These are phyloP conservation scores for Tanacetum coccineum DNA, from an alignment of 129 eudicot genomes.

Conservation along the genomic window DNA sequence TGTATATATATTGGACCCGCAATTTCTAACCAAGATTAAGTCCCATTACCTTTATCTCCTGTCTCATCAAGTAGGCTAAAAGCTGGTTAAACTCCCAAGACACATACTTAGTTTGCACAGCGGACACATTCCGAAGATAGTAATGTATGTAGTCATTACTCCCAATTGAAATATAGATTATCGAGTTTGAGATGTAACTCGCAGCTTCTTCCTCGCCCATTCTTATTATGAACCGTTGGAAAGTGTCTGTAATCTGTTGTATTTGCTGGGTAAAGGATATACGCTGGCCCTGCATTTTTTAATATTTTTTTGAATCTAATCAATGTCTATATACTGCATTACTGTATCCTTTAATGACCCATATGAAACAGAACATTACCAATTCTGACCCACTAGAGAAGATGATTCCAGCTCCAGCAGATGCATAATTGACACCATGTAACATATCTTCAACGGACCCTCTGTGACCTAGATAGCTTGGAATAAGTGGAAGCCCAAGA, in stretches of 20 bases:
- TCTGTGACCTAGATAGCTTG: slow-evolving; percentile 68
- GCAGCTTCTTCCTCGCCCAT: slow-evolving; percentile 77
- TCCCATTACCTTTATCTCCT: slow-evolving; percentile 82
- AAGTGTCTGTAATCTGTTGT: slow-evolving; percentile 83
- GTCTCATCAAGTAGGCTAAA: slow-evolving; percentile 57
- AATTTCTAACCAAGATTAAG: too few species aligned
- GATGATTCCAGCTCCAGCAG: slow-evolving; percentile 93
- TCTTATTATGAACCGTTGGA: slow-evolving; percentile 68
- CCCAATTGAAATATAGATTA: slow-evolving; percentile 85
- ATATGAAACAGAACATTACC: too few species aligned
- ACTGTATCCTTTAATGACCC: too few species aligned
- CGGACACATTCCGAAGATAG: slow-evolving; percentile 73
- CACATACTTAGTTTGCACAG: slow-evolving; percentile 62
- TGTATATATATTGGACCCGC: too few species aligned
- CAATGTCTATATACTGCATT: too few species aligned
- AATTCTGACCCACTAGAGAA: slow-evolving; percentile 90
- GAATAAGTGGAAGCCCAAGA: slow-evolving; percentile 80
- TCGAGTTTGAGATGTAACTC: slow-evolving; percentile 55
- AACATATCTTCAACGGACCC: slow-evolving; percentile 62
- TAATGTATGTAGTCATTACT: slow-evolving; percentile 93
- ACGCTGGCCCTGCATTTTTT: slow-evolving; percentile 96
- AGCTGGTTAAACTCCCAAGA: slow-evolving; percentile 82
- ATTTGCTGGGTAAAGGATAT: slow-evolving; percentile 85
- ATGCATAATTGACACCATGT: too few species aligned
- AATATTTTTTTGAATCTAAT: too few species aligned